Evolutionary conservation across 768 basidiomycete species (phyloP).

Genomic region (Myochromella boudieri): DNA sequence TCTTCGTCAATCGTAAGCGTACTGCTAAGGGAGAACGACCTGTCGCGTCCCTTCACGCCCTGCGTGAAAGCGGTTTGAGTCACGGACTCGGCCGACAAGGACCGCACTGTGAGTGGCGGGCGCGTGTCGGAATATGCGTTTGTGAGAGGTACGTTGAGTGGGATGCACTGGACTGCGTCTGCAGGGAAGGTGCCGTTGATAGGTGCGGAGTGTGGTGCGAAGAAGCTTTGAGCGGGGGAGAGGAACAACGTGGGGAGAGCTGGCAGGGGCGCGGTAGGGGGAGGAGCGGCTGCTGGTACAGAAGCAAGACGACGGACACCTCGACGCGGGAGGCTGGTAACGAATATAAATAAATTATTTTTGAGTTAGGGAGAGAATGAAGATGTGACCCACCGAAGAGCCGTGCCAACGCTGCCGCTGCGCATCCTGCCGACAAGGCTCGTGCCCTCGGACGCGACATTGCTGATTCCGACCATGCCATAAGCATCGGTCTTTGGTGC

Average conservation of each 20-base stretch:
- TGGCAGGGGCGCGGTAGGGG: conserved; percentile 41
- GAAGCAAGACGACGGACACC: conserved; percentile 33
- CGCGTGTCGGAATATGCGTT: neutral
- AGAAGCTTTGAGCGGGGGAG: conserved; percentile 11
- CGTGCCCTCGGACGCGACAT: conserved; percentile 29
- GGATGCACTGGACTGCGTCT: neutral
- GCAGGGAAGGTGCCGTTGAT: conserved; percentile 7
- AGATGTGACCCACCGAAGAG: conserved; percentile 23
- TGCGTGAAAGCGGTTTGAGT: conserved; percentile 3
- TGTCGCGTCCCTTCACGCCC: conserved; percentile 24
- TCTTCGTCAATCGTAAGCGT: conserved; percentile 38
- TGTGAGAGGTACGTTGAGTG: neutral
- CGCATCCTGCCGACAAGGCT: conserved; percentile 53
- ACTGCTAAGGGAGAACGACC: conserved; percentile 30
- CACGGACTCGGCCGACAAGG: conserved; percentile 4
- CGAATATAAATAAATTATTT: neutral
- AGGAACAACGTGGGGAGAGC: conserved; percentile 26
- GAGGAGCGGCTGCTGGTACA: conserved; percentile 34
- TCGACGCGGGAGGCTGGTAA: conserved; percentile 33
- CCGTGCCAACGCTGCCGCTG: conserved; percentile 50
- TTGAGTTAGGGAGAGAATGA: conserved; percentile 3
- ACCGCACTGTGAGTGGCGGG: conserved; percentile 2
- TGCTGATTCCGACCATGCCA: conserved; percentile 6
- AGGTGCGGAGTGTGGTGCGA: conserved; percentile 11
- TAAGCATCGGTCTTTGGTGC: conserved; percentile 10